A percentile compares a stretch with the other conserved stretches of the same genome.
Conservation (phyloP, 2,329 filamentous ascomycete genomes). For the Ophidiomyces ophidiicola region DNA sequence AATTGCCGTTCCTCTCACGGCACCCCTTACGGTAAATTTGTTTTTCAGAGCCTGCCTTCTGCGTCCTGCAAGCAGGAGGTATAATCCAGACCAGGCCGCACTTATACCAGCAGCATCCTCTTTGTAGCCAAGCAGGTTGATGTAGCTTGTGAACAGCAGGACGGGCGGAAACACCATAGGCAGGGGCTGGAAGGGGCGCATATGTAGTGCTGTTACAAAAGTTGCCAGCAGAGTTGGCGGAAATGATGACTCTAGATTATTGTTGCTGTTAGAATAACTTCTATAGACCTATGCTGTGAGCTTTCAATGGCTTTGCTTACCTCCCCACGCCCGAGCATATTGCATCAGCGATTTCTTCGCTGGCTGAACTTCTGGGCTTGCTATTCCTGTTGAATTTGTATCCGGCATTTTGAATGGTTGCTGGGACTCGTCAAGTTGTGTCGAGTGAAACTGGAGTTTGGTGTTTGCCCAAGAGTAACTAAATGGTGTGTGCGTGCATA, state of each 20-base stretch:
- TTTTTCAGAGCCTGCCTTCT: constrained; percentile 39
- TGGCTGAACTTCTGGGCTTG: constrained; percentile 21
- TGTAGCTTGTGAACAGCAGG: constrained; percentile 53
- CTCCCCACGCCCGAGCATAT: constrained; percentile 33
- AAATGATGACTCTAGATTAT: constrained; percentile 53
- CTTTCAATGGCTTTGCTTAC: constrained; percentile 25
- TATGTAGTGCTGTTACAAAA: constrained; percentile 53
- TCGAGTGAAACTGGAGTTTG: too few relatives aligned
- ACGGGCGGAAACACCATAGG: constrained; percentile 57
- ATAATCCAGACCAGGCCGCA: constrained; percentile 53
- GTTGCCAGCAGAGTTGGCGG: constrained; percentile 54
- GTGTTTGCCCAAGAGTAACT: not conserved
- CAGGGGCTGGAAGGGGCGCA: constrained; percentile 52
- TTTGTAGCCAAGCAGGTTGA: constrained; percentile 51
- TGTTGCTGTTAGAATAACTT: constrained; percentile 6
- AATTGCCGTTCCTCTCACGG: constrained; percentile 36
- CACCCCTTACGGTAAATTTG: constrained; percentile 35
- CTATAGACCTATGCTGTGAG: constrained; percentile 3
- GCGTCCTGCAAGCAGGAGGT: constrained; percentile 50
- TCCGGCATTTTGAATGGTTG: constrained; percentile 6
- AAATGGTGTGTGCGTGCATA: too few relatives aligned
- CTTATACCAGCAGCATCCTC: constrained; percentile 52
- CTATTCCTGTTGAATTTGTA: not conserved
- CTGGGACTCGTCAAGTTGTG: not conserved
- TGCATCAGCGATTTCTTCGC: constrained; percentile 30